These are phyloP conservation scores for Azolla pinnata DNA, from an alignment of 75 land plant species.

Conservation along the genomic window DNA sequence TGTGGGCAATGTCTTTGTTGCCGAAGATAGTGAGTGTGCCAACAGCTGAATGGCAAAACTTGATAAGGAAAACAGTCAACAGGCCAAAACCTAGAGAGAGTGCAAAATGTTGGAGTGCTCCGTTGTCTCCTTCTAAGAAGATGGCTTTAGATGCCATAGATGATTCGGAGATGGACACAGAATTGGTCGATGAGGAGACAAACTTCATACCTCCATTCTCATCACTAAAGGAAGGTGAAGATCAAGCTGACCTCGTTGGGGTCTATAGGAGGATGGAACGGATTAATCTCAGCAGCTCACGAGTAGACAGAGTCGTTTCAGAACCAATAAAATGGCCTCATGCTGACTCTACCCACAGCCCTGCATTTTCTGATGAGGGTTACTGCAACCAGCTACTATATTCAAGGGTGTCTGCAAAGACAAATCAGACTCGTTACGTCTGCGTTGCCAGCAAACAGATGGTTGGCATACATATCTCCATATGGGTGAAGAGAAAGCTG, in stretches of 20 bases:
- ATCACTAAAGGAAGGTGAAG: background rate
- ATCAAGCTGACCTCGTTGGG: background rate
- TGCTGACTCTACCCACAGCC: background rate
- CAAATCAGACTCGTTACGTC: conserved; percentile 24
- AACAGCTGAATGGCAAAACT: conserved; percentile 64
- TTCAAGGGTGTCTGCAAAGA: background rate
- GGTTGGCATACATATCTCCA: conserved; percentile 56
- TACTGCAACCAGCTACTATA: no score
- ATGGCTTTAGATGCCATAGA: conserved; percentile 40
- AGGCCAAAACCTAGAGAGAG: conserved; percentile 19
- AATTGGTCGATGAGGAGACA: conserved; percentile 3
- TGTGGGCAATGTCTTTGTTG: conserved; percentile 83
- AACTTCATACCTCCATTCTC: background rate
- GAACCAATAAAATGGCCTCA: background rate
- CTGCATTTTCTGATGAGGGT: no score
- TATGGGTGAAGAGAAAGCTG: conserved; percentile 47
- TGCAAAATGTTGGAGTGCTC: conserved; percentile 51
- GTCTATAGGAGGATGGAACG: conserved; percentile 1
- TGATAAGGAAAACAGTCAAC: conserved; percentile 73
- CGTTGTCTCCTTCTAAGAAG: conserved; percentile 60
- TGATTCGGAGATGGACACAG: background rate
- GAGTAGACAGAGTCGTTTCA: background rate
- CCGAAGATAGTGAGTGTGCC: conserved; percentile 91
- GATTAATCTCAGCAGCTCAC: background rate
- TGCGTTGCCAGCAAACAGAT: conserved; percentile 65